Percentiles rank a stretch among this genome's conserved stretches.
phyloP scores from a whole-genome alignment of 495 filamentous ascomycete genomes.

The Penicillium soppii region DNA sequence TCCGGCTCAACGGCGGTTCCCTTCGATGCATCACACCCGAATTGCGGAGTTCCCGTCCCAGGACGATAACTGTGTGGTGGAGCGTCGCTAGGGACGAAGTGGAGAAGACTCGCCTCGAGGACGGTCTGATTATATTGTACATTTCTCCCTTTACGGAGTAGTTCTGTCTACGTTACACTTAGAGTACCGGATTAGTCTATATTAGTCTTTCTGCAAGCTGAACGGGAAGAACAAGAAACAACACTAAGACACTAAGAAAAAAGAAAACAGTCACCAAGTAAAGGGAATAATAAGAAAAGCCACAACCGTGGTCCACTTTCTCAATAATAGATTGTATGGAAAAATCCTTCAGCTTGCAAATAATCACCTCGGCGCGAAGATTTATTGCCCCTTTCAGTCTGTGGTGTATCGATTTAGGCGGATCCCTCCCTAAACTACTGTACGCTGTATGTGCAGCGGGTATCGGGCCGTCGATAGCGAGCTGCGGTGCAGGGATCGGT shows the following conservation, averaged over 20 bases:
- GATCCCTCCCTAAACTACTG: constrained; percentile 21
- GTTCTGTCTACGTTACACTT: no score
- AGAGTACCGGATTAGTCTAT: no score
- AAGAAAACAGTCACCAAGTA: no score
- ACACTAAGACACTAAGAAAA: no score
- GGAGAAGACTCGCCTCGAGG: background rate
- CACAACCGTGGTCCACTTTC: no score
- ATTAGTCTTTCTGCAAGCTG: no score
- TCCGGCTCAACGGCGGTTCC: constrained; percentile 2
- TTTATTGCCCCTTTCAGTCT: background rate
- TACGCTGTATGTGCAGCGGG: constrained; percentile 32
- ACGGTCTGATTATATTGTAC: no score
- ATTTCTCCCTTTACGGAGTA: no score
- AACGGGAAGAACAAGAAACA: no score
- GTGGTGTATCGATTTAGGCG: constrained; percentile 5
- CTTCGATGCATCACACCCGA: constrained; percentile 4
- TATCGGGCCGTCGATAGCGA: constrained; percentile 38
- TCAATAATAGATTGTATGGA: background rate
- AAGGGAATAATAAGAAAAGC: no score
- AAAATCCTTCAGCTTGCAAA: no score
- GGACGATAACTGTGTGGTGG: constrained; percentile 4
- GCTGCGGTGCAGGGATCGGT: constrained; percentile 30
- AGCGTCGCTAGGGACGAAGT: background rate
- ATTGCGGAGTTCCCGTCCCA: constrained; percentile 2
- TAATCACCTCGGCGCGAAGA: no score